phyloP scores from a whole-genome alignment of 495 filamentous ascomycete species.

The Entonaema liquescens region DNA sequence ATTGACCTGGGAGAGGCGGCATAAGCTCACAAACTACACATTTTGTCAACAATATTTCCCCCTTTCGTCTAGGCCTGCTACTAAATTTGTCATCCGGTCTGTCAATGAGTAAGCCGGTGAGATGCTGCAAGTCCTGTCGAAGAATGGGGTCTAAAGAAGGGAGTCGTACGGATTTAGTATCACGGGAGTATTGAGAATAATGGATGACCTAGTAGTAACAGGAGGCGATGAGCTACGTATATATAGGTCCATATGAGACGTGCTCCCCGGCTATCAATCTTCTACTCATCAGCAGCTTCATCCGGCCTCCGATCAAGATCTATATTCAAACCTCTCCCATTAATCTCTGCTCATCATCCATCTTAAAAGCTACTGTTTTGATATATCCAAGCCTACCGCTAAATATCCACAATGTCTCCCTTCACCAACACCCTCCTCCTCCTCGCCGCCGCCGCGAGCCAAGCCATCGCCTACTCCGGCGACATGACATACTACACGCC shows the following conservation, averaged over 20 bases:
- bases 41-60: not conserved
- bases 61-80: not conserved
- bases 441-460: constrained; percentile 8
- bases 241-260: not conserved
- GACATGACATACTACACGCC: constrained; percentile 59
- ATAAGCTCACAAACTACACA: not conserved
- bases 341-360: not conserved
- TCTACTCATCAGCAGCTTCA: not conserved
- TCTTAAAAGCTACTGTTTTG: not conserved
- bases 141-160: not conserved
- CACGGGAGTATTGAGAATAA: not conserved
- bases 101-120: not conserved
- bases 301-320: not conserved
- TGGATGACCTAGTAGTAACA: not conserved
- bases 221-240: not conserved
- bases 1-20: not conserved
- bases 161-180: not conserved
- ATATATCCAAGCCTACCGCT: not conserved
- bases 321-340: not conserved
- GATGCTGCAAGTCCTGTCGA: not conserved
- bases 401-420: constrained; percentile 13
- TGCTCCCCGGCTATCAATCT: not conserved
- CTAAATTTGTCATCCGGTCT: not conserved
- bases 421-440: constrained; percentile 23
- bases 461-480: constrained; percentile 43